Conservation (phyloP, 371 early-diverging fungal genomes). For the Scutellospora calospora region DNA sequence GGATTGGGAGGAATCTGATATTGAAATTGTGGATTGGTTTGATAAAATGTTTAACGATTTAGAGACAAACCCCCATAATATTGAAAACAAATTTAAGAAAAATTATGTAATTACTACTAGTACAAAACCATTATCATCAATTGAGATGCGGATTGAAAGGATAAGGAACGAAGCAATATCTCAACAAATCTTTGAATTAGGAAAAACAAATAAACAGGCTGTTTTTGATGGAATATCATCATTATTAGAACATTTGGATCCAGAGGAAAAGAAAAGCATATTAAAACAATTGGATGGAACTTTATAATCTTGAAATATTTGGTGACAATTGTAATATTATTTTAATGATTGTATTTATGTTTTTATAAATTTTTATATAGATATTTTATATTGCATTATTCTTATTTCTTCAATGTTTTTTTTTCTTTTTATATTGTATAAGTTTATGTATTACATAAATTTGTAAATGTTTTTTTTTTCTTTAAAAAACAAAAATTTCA, state of each 20-base stretch:
- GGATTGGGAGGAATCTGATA: slow-evolving; percentile 66
- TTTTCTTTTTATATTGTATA: too few relatives aligned
- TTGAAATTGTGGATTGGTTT: slow-evolving; percentile 70
- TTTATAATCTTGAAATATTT: neutral
- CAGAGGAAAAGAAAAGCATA: neutral
- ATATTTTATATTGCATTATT: too few relatives aligned
- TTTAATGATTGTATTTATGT: too few relatives aligned
- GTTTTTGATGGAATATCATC: neutral
- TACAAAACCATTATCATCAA: neutral
- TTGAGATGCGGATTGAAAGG: slow-evolving; percentile 11
- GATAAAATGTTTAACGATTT: slow-evolving; percentile 56
- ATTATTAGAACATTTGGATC: slow-evolving; percentile 9
- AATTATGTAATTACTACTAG: slow-evolving; percentile 48
- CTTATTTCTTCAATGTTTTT: too few relatives aligned
- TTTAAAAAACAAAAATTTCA: too few relatives aligned
- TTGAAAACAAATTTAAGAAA: slow-evolving; percentile 55
- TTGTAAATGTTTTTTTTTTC: too few relatives aligned
- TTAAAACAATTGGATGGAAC: neutral
- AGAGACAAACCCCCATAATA: too few relatives aligned
- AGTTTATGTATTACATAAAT: too few relatives aligned
- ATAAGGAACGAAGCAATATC: slow-evolving; percentile 19
- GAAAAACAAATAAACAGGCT: slow-evolving; percentile 2
- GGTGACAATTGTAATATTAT: too few relatives aligned
- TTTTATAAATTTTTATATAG: too few relatives aligned
- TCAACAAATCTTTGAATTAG: neutral